A percentile compares a stretch with the other conserved stretches of the same genome.
Evolutionary conservation across 495 filamentous ascomycete genomes (phyloP).

Genomic region (Talaromyces ruber): DNA sequence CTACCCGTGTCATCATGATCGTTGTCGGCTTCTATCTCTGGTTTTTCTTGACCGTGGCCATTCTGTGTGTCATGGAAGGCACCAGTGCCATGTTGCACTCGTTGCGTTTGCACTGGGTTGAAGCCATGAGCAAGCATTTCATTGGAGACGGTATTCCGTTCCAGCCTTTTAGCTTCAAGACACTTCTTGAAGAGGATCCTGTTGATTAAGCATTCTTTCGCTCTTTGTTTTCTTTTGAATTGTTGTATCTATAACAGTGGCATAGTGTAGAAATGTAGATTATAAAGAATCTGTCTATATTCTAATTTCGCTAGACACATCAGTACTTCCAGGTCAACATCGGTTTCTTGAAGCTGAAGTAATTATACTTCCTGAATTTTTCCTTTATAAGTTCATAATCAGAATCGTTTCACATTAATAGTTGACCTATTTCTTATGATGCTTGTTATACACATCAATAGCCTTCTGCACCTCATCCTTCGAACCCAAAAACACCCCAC

Average conservation of each 20-base stretch:
- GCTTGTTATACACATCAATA: constrained; percentile 50
- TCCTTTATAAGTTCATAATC: too few relatives aligned
- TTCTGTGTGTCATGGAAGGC: constrained; percentile 76
- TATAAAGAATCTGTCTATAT: not conserved
- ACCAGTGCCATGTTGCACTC: constrained; percentile 90
- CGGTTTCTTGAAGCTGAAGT: too few relatives aligned
- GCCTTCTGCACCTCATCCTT: constrained; percentile 94
- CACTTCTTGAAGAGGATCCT: constrained; percentile 76
- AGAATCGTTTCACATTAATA: not conserved
- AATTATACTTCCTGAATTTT: too few relatives aligned
- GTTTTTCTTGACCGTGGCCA: constrained; percentile 75
- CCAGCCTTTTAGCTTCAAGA: constrained; percentile 84
- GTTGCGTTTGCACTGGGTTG: constrained; percentile 94
- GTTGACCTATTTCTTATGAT: constrained; percentile 20
- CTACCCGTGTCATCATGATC: constrained; percentile 65
- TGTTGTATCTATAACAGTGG: not conserved
- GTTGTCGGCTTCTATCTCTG: constrained; percentile 76
- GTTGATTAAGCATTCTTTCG: constrained; percentile 31
- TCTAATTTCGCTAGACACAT: too few relatives aligned
- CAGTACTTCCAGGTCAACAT: too few relatives aligned
- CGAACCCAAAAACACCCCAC: constrained; percentile 93
- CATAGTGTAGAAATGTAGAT: not conserved
- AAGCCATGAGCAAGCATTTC: constrained; percentile 99
- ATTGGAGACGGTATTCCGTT: constrained; percentile 90
- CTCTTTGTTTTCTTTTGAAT: constrained; percentile 8